A percentile compares a stretch with the other conserved stretches of the same genome.
Conservation (phyloP, 2,329 filamentous ascomycete genomes). For the Tolypocladium tundrense region DNA sequence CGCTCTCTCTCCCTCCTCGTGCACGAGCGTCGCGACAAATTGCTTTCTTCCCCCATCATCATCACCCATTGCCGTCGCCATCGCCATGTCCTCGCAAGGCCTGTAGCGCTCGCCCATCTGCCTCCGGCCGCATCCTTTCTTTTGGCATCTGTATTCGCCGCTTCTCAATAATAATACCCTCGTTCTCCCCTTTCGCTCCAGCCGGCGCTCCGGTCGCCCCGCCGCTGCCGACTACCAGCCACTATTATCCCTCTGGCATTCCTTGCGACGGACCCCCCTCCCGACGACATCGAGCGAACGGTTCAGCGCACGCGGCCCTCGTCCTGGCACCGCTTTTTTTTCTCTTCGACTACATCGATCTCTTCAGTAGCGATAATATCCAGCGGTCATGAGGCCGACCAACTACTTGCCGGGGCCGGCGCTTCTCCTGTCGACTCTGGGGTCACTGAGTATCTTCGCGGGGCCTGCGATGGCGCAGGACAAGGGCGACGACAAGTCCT, state of each 20-base stretch:
- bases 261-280: neutral
- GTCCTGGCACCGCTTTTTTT: neutral
- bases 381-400: slow-evolving; percentile 15
- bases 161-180: neutral
- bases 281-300: neutral
- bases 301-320: neutral
- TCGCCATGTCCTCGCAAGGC: neutral
- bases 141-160: neutral
- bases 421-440: slow-evolving; percentile 16
- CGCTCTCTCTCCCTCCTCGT: neutral
- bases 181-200: neutral
- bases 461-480: slow-evolving; percentile 22
- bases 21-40: neutral
- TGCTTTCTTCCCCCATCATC: neutral
- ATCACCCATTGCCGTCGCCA: neutral
- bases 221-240: neutral
- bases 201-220: neutral
- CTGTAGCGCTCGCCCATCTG: neutral
- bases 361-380: neutral
- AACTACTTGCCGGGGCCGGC: slow-evolving; percentile 14
- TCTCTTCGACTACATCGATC: neutral
- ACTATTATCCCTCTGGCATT: neutral
- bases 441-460: slow-evolving; percentile 17
- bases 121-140: slow-evolving; percentile 1
- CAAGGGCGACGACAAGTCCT: slow-evolving; percentile 8